Percentiles rank a stretch among this genome's conserved stretches.
Evolutionary conservation across 306 rosid genomes (phyloP).

Genomic region (Comarum palustre): DNA sequence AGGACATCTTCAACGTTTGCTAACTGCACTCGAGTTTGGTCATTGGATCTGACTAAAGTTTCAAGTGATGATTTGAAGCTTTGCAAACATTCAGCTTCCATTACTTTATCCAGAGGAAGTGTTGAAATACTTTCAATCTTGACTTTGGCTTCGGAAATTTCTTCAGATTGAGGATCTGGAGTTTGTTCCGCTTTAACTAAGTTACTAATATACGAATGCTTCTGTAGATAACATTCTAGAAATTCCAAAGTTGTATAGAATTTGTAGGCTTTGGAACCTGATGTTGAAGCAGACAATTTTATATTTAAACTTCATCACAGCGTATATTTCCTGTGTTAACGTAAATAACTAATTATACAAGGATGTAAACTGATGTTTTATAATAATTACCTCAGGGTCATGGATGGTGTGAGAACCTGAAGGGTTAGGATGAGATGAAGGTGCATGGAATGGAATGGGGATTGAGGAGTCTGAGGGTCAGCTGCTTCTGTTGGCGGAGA

Average conservation of each 20-base stretch:
- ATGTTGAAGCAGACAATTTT: background rate
- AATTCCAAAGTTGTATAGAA: conserved; percentile 6
- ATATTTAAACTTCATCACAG: background rate
- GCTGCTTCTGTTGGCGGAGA: background rate
- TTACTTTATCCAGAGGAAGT: conserved; percentile 8
- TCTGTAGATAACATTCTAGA: background rate
- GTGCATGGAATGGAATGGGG: background rate
- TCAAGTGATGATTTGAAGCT: background rate
- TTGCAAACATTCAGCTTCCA: background rate
- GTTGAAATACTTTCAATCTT: background rate
- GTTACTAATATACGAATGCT: background rate
- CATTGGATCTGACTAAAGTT: background rate
- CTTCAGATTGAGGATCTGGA: background rate
- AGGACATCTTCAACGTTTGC: background rate
- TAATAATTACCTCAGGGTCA: background rate
- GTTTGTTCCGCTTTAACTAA: background rate
- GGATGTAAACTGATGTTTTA: no score
- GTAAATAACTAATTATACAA: background rate
- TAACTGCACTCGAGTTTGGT: background rate
- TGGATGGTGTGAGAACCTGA: background rate
- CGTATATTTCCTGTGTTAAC: background rate
- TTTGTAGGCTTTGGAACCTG: background rate
- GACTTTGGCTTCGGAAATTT: conserved; percentile 3
- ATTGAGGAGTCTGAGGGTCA: background rate
- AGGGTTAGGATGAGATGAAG: background rate